Evolutionary conservation across 1,139 yeast species (phyloP).

Genomic region (Candida glucosophila): DNA sequence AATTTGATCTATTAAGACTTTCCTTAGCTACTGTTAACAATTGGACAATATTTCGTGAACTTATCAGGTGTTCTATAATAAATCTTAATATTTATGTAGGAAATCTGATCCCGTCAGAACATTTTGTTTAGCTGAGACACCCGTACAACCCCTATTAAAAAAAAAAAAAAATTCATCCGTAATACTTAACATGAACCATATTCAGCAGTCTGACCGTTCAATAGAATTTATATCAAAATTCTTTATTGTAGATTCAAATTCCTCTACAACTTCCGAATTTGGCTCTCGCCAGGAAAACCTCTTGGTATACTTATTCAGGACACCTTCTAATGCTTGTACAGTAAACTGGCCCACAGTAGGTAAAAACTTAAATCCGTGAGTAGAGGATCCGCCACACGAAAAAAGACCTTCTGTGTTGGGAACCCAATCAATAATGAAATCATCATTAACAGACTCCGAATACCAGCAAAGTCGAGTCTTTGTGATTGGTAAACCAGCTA

Average conservation of each 20-base stretch:
- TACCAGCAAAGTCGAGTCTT: constrained; percentile 16
- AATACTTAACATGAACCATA: no score
- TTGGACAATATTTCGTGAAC: no score
- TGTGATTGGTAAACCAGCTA: constrained; percentile 3
- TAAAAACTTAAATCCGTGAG: constrained; percentile 22
- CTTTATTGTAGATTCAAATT: neutral
- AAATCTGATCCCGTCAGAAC: no score
- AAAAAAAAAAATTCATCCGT: no score
- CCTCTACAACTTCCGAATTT: neutral
- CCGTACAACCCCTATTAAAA: no score
- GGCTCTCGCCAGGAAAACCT: neutral
- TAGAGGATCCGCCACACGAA: constrained; percentile 32
- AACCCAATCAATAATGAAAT: constrained; percentile 24
- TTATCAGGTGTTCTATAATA: no score
- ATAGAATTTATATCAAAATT: neutral
- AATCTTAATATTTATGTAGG: no score
- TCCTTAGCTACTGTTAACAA: no score
- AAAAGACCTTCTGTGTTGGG: constrained; percentile 21
- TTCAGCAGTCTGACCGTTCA: no score
- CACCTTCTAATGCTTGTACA: constrained; percentile 13
- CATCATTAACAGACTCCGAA: constrained; percentile 27
- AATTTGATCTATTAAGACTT: no score
- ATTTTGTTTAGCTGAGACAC: no score
- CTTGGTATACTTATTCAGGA: neutral
- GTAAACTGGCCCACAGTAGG: constrained; percentile 17